Evolutionary conservation across 2,329 filamentous ascomycete genomes (phyloP), one percentile per base, ranked within the genome.

Genomic region (Aspergillus sp.): DNA sequence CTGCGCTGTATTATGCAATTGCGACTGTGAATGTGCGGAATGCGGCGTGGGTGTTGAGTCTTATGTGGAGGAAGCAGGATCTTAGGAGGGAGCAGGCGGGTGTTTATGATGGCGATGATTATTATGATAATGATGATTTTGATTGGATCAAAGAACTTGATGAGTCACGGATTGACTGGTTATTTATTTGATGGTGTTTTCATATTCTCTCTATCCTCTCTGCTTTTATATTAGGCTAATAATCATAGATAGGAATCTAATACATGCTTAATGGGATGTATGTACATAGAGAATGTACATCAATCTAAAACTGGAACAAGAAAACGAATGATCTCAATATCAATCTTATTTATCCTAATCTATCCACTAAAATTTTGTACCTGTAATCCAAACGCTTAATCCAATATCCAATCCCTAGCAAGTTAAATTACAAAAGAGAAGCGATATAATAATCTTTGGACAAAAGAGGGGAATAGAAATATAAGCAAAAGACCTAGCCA

Each of bases 61-160:
- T 68, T 10, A 70, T 71, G 66, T 71, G 68, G 68, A 60, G 63
- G 46, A 66, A 65, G 33, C 64, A 68, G 27, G 66, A 69, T 54
- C 56, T 61, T n/a, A 61, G 54, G 35, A 54, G 27, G 27, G 32
- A 27, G 9, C 15, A 15, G 25, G 15, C 32, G 15, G 30, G 20
- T 4, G 41, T 15, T 9, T 43, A 19, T 27, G 20, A 43, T 22
- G 33, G n/a, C 5, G 41, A 41, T 32, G 25, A 50, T 19, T 52
- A 62, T 37, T 52, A 62, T 37, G 49, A 61, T 46, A 60, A 67
- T 48, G 53, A 60, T 32, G 57, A 62, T 13, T 69, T 70, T 35
- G 66, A 71, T 51, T 71, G 68, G 68, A 61, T 70, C 20, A 64
- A 69, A 48, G 65, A 69, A 48, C 46, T 71, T 44, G 68, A 69